Percentiles rank a stretch among this genome's conserved stretches.
phyloP scores from a whole-genome alignment of 2,329 filamentous ascomycete genomes.

The Trichoderma afroharzianum region DNA sequence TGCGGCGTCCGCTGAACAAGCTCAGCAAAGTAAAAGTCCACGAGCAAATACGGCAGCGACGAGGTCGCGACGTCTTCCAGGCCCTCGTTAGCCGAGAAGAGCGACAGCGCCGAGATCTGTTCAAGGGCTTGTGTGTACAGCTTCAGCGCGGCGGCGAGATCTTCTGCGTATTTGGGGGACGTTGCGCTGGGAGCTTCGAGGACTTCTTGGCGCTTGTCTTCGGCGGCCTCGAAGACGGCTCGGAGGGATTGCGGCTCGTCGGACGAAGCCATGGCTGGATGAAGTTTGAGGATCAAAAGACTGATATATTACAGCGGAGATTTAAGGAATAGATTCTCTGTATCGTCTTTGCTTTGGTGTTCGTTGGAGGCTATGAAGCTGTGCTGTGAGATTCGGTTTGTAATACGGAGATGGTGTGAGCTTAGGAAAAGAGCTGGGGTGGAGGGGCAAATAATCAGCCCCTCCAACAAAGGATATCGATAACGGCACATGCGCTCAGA shows the following conservation, averaged over 20 bases:
- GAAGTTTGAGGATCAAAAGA: no score
- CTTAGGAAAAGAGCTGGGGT: background rate
- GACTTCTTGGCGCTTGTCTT: conserved; percentile 51
- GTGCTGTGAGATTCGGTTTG: background rate
- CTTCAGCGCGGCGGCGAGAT: conserved; percentile 62
- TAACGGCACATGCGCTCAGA: background rate
- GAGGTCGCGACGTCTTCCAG: conserved; percentile 81
- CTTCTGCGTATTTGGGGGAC: conserved; percentile 62
- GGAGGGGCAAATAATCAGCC: background rate
- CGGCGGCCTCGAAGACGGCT: conserved; percentile 48
- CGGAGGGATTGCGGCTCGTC: conserved; percentile 49
- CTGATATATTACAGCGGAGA: background rate
- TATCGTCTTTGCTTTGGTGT: background rate
- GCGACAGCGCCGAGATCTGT: conserved; percentile 64
- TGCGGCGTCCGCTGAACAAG: conserved; percentile 66
- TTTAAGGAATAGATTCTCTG: background rate
- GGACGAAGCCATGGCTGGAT: conserved; percentile 19
- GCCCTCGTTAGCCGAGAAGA: conserved; percentile 89
- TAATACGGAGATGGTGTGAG: background rate
- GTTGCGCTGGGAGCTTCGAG: conserved; percentile 63
- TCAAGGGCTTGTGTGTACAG: conserved; percentile 71
- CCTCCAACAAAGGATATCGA: background rate
- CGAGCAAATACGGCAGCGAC: conserved; percentile 81
- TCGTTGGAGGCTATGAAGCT: background rate
- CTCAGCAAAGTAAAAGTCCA: conserved; percentile 76